Percentiles rank a stretch among this genome's conserved stretches.
phyloP scores from a whole-genome alignment of 176 grass and related monocot species.

The Oryza meyeriana region DNA sequence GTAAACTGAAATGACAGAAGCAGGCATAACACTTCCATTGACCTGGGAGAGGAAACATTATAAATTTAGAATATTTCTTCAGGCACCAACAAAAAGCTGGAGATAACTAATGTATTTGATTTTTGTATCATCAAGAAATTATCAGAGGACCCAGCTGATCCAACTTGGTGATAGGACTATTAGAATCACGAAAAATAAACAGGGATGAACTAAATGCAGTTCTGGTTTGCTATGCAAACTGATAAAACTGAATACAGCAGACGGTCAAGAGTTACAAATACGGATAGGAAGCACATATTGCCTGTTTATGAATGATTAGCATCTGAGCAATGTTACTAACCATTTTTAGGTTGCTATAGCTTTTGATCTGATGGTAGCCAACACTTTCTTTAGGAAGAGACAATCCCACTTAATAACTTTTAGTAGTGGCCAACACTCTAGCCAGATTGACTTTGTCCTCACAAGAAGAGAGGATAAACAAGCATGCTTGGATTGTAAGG shows the following conservation, averaged over 20 bases:
- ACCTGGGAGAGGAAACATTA: slow-evolving; percentile 47
- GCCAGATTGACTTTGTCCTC: too few species aligned
- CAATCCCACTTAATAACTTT: too few species aligned
- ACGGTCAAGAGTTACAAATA: neutral
- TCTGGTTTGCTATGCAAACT: neutral
- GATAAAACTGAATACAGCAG: neutral
- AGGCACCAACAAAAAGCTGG: neutral
- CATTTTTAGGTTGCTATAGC: neutral
- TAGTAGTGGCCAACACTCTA: too few species aligned
- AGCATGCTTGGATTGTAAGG: too few species aligned
- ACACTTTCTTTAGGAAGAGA: too few species aligned
- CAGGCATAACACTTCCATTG: slow-evolving; percentile 89
- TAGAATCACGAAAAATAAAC: neutral
- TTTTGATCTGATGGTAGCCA: too few species aligned
- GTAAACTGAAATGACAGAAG: slow-evolving; percentile 77
- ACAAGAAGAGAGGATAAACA: too few species aligned
- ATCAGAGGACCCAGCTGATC: neutral
- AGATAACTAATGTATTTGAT: neutral
- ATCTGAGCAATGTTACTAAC: neutral
- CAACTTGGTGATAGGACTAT: neutral
- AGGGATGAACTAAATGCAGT: neutral
- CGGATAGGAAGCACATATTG: neutral
- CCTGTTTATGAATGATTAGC: neutral
- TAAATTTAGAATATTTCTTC: neutral
- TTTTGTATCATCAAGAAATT: neutral